phyloP scores from a whole-genome alignment of 2,329 filamentous ascomycete species.

The Diplodia mutila region DNA sequence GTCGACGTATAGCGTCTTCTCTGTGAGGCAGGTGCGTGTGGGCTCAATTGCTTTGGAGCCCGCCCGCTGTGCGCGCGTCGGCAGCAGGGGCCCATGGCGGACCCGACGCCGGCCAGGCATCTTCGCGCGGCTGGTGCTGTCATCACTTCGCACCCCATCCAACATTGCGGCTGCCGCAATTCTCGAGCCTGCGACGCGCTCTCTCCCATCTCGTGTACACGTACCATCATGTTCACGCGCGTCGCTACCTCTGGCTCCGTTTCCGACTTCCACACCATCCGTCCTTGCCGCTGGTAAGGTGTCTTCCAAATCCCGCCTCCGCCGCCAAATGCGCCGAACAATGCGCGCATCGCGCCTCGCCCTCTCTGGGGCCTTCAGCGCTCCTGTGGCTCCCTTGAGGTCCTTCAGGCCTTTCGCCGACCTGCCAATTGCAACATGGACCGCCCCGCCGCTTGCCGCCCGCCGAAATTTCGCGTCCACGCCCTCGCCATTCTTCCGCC shows the following conservation, averaged over 20 bases:
- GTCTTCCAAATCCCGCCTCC: not conserved
- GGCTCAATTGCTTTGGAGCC: no score
- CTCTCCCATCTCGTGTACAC: not conserved
- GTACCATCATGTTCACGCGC: conserved; percentile 23
- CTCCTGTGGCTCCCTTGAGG: conserved; percentile 41
- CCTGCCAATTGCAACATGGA: conserved; percentile 18
- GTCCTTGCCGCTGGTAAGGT: conserved; percentile 22
- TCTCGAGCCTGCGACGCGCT: conserved; percentile 8
- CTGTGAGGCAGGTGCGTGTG: no score
- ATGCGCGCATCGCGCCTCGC: conserved; percentile 42
- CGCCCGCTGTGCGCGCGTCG: no score
- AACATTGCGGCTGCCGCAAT: conserved; percentile 5
- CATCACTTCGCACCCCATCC: conserved; percentile 19
- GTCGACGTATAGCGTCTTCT: no score
- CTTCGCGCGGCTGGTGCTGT: conserved; percentile 4
- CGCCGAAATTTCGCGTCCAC: conserved; percentile 2
- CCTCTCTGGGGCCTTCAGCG: conserved; percentile 35
- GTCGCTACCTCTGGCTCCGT: conserved; percentile 5
- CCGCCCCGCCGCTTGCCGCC: not conserved
- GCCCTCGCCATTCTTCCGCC: conserved; percentile 8
- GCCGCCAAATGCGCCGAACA: conserved; percentile 28
- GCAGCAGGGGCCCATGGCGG: conserved; percentile 16
- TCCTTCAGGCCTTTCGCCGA: conserved; percentile 33
- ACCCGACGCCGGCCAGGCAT: conserved; percentile 13
- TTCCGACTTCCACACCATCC: not conserved